These are phyloP conservation scores for Haplosporangium sp. DNA, from an alignment of 371 early-diverging fungal species.

Conservation along the genomic window DNA sequence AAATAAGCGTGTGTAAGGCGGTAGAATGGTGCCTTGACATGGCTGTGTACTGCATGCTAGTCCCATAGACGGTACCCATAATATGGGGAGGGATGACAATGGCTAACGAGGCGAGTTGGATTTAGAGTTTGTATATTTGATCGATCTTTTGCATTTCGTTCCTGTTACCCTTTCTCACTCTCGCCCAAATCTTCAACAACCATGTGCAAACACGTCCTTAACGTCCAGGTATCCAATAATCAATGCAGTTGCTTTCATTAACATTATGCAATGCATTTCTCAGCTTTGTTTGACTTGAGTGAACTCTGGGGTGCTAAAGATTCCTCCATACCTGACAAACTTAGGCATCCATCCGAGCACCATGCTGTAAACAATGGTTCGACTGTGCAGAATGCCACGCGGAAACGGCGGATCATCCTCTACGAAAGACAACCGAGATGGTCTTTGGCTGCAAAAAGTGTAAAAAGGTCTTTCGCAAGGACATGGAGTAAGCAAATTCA, in stretches of 20 bases:
- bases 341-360: conserved; percentile 91
- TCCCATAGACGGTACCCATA: too few species aligned
- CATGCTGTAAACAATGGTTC: conserved; percentile 96
- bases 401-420: conserved; percentile 82
- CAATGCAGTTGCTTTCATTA: background rate
- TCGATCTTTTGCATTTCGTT: too few species aligned
- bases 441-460: conserved; percentile 98
- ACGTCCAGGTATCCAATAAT: conserved; percentile 85
- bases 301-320: background rate
- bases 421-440: conserved; percentile 90
- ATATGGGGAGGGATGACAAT: too few species aligned
- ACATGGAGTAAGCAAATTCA: conserved; percentile 71
- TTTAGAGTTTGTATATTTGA: too few species aligned
- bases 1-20: too few species aligned
- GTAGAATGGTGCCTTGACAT: too few species aligned
- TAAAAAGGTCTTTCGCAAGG: conserved; percentile 96
- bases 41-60: too few species aligned
- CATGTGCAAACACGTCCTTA: conserved; percentile 96
- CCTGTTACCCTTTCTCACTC: background rate
- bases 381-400: conserved; percentile 97
- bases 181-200: background rate
- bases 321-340: background rate
- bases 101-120: too few species aligned
- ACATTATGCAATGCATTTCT: too few species aligned
- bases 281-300: too few species aligned